Percentiles rank a stretch among this genome's conserved stretches.
Evolutionary conservation across 495 filamentous ascomycete genomes (phyloP).

Genomic region (Tetracladium marchalianum): DNA sequence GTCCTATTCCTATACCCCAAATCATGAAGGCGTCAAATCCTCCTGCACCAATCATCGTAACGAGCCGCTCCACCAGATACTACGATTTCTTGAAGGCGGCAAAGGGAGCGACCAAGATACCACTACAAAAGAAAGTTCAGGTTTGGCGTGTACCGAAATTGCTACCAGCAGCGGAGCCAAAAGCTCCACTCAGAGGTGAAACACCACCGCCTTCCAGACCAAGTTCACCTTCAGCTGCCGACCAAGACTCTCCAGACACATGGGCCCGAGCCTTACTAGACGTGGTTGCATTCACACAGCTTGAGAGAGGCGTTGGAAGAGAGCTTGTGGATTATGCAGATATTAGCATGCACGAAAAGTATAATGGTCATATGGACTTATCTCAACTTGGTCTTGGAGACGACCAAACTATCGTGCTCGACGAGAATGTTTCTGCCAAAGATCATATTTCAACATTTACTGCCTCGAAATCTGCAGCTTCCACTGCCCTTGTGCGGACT

Average conservation of each 20-base stretch:
- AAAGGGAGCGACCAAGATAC: slow-evolving; percentile 39
- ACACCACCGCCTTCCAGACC: slow-evolving; percentile 19
- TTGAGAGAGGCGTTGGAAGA: slow-evolving; percentile 58
- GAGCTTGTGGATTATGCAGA: slow-evolving; percentile 62
- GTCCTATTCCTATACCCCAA: slow-evolving; percentile 43
- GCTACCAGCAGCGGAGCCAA: slow-evolving; percentile 28
- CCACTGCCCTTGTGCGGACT: slow-evolving; percentile 4
- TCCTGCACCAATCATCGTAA: slow-evolving; percentile 49
- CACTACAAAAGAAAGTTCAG: slow-evolving; percentile 11
- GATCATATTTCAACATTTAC: slow-evolving; percentile 54
- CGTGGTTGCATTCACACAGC: slow-evolving; percentile 53
- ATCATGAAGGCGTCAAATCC: slow-evolving; percentile 46
- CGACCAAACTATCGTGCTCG: slow-evolving; percentile 63
- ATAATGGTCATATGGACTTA: slow-evolving; percentile 61
- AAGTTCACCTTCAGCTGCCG: slow-evolving; percentile 14
- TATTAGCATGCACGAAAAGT: slow-evolving; percentile 62
- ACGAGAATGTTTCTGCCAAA: slow-evolving; percentile 58
- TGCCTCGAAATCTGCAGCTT: slow-evolving; percentile 13
- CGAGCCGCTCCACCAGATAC: slow-evolving; percentile 56
- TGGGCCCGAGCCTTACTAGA: slow-evolving; percentile 66
- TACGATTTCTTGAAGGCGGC: slow-evolving; percentile 63
- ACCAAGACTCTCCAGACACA: slow-evolving; percentile 27
- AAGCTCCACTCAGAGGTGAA: slow-evolving; percentile 1
- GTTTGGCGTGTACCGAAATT: slow-evolving; percentile 42
- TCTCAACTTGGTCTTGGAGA: slow-evolving; percentile 52